A percentile compares a stretch with the other conserved stretches of the same genome.
These are phyloP conservation scores for Microthlaspi erraticum DNA, from an alignment of 345 rosid genomes.

Conservation along the genomic window DNA sequence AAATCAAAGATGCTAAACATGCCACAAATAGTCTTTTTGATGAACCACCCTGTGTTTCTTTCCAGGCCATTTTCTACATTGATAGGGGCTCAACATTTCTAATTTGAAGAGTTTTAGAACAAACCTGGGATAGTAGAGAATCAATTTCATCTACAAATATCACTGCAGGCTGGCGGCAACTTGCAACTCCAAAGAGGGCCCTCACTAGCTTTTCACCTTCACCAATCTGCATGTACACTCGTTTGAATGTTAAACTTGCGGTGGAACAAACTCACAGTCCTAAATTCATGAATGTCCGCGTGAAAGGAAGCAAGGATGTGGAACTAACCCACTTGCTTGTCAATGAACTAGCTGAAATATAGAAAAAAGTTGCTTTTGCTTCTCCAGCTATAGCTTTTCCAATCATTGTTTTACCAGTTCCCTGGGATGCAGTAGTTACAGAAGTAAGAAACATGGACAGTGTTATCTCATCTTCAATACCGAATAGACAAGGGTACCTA, in stretches of 20 bases:
- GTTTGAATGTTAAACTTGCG: constrained; percentile 3
- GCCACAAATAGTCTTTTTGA: constrained; percentile 56
- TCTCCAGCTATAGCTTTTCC: constrained; percentile 99
- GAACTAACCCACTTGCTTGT: constrained; percentile 96
- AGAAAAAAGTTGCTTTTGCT: constrained; percentile 98
- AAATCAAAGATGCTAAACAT: constrained; percentile 35
- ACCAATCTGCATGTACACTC: constrained; percentile 69
- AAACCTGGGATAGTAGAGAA: constrained; percentile 96
- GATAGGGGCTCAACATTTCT: neutral
- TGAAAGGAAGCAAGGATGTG: constrained; percentile 17
- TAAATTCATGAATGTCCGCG: neutral
- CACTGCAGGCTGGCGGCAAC: constrained; percentile 99
- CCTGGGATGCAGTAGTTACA: constrained; percentile 53
- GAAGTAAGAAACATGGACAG: constrained; percentile 23
- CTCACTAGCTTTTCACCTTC: constrained; percentile 99
- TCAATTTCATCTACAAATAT: constrained; percentile 98
- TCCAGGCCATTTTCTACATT: neutral
- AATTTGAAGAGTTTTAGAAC: constrained; percentile 25
- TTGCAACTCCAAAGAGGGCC: constrained; percentile 97
- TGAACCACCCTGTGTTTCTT: neutral
- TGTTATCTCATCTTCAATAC: constrained; percentile 22
- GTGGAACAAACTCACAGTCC: neutral
- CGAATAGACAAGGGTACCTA: constrained; percentile 48
- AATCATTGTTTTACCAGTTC: constrained; percentile 98
- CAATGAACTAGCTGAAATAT: constrained; percentile 97